Evolutionary conservation across 73 alveolate species (phyloP), one percentile per base, ranked within the genome.

Genomic region (Effrenium voratum): DNA sequence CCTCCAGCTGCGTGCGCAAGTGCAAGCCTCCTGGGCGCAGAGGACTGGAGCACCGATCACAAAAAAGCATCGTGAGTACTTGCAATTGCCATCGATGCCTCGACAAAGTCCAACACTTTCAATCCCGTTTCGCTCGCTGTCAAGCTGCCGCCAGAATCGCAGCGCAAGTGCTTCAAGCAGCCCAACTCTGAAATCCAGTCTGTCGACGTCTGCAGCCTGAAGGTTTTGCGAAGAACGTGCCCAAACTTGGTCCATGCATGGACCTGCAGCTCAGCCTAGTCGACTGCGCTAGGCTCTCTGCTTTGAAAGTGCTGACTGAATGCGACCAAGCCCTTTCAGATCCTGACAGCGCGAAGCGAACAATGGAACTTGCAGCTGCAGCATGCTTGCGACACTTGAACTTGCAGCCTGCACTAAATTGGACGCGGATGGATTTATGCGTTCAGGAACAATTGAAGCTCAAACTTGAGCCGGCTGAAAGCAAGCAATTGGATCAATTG

Each of bases 1-100:
- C 97, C 46, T 90, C 97, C 55, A 90, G 87, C 55, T 90, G 81
- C 46, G 97, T 90, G 57, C 88, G 97, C 75, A 90, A 43, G 46
- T 66, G 44, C 26, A 90, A 41, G 50, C 44, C 34, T 68, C 97
- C 97, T 90, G 76, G n/a, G 49, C 3, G 10, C 55, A 80, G 8
- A n/a, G 43, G 19, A 19, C 40, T 8, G 22, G 12, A 63, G 8
- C 36, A 5, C 8, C 22, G 26, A 22, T 30, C 77, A 16, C 12
- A 30, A 63, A 63, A 26, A 63, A 16, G 19, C 26, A 19, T 52
- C 63, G 63, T 8, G 72, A 30, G 16, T 22, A 57, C 72, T 57
- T 57, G 16, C 28, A 22, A 22, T 57, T 57, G 16, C 28, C 72
- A 57, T 22, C 72, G 22, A 55, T 12, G 68, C 72, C 16, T 22